phyloP scores from a whole-genome alignment of 805 yeast genomes.

The Torulaspora quercuum region DNA sequence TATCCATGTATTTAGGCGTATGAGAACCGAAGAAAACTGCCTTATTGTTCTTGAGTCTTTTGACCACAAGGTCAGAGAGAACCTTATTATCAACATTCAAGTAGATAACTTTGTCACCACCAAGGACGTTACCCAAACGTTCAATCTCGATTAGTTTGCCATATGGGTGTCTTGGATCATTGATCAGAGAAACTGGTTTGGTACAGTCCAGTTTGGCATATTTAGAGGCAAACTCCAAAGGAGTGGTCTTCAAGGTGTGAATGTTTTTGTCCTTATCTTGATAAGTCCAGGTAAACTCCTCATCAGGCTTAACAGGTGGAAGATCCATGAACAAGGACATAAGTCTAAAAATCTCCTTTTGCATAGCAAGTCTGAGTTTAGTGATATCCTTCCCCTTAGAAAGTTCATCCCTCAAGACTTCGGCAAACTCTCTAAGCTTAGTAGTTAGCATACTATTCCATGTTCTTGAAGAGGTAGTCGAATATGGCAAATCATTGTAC shows the following conservation, averaged over 20 bases:
- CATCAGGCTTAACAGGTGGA: slow-evolving; percentile 69
- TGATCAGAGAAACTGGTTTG: slow-evolving; percentile 60
- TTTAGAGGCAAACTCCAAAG: slow-evolving; percentile 58
- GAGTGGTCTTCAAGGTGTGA: slow-evolving; percentile 52
- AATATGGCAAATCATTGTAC: slow-evolving; percentile 65
- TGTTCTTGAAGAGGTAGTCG: slow-evolving; percentile 47
- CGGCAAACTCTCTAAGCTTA: slow-evolving; percentile 75
- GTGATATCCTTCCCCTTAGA: slow-evolving; percentile 42
- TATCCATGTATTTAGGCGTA: slow-evolving; percentile 74
- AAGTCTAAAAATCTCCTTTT: slow-evolving; percentile 61
- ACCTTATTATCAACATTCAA: slow-evolving; percentile 61
- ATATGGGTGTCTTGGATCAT: slow-evolving; percentile 78
- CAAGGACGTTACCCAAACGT: slow-evolving; percentile 67
- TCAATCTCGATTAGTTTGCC: slow-evolving; percentile 65
- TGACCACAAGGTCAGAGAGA: slow-evolving; percentile 59
- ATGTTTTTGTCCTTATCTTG: slow-evolving; percentile 62
- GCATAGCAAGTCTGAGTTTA: slow-evolving; percentile 45
- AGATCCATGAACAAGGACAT: slow-evolving; percentile 68
- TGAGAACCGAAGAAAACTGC: slow-evolving; percentile 88
- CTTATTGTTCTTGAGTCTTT: slow-evolving; percentile 66
- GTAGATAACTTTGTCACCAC: slow-evolving; percentile 67
- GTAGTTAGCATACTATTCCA: slow-evolving; percentile 63
- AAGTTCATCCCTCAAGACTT: slow-evolving; percentile 50
- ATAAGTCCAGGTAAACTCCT: slow-evolving; percentile 70
- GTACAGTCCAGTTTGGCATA: slow-evolving; percentile 51